Evolutionary conservation across 805 yeast genomes (phyloP), one percentile per base, ranked within the genome.

Genomic region (Wickerhamiella dianesei): DNA sequence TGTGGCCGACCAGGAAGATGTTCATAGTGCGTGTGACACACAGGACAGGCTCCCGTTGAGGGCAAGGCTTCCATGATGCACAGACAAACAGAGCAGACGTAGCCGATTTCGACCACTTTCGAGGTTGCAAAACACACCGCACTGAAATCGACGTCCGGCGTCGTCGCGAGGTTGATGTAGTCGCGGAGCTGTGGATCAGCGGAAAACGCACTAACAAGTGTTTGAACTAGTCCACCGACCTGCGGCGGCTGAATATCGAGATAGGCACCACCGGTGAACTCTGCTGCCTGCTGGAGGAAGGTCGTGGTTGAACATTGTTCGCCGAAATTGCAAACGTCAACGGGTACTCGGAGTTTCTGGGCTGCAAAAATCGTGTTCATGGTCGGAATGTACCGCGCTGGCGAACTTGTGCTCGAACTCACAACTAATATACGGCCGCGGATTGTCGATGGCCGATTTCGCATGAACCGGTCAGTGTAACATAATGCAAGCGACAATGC

Each of bases 331-430:
- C 94, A 89, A 12, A 88, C 88, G 62, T 92, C 97, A 19, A 92
- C 78, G 2, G 96, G 82, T 16, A 88, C 76, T 56, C 79, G 80
- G 55, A 60, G 75, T 63, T 88, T 89, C 55, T 92, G 96, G 0
- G 97, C 95, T 0, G 96, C 89, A 65, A 92, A 92, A 25, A 92
- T 89, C 50, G 92, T 74, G 63, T 92, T 92, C 97, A 92, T 92
- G 40, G 86, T 79, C 3, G 96, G 83, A 40, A 89, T 84, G 62
- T 92, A 94, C 48, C 84, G 85, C 45, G 85, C 69, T 3, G 86
- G 77, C 47, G 77, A 79, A 56, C 85, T 87, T 51, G 78, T 85
- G 53, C 80, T 77, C 21, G 86, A 73, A 49, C 79, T 76, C 2
- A 82, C 60, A 12, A 80, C 71, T 50, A 83, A 56, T 4, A 82